A percentile compares a stretch with the other conserved stretches of the same genome.
Conservation (phyloP, 805 yeast species). For the Isabelozyma gotoi region DNA sequence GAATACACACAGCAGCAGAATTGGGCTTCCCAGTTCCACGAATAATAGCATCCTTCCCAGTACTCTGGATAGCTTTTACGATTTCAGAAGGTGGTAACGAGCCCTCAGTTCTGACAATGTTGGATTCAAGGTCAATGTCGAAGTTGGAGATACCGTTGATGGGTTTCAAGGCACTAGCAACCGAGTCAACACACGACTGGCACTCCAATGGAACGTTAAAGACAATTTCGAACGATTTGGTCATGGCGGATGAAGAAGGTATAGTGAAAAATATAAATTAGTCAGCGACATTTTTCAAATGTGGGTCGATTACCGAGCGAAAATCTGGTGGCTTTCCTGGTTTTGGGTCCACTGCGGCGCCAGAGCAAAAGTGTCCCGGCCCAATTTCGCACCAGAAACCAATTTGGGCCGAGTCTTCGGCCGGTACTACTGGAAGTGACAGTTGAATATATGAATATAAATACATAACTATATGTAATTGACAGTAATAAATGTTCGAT, state of each 20-base stretch:
- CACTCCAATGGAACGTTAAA: conserved; percentile 89
- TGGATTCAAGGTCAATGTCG: conserved; percentile 56
- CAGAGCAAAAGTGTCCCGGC: no score
- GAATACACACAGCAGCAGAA: conserved; percentile 86
- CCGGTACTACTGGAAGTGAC: no score
- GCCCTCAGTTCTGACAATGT: conserved; percentile 70
- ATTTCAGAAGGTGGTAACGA: conserved; percentile 73
- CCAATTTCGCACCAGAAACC: no score
- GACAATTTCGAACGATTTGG: conserved; percentile 63
- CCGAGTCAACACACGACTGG: conserved; percentile 63
- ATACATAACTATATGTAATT: no score
- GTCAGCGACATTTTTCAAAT: neutral
- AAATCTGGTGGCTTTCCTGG: no score
- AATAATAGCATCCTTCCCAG: conserved; percentile 87
- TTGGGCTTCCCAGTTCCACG: conserved; percentile 88
- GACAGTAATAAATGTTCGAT: neutral
- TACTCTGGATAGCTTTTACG: conserved; percentile 62
- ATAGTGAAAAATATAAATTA: neutral
- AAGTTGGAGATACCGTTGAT: conserved; percentile 51
- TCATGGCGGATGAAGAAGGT: conserved; percentile 13
- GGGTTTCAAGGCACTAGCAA: conserved; percentile 50
- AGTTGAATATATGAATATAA: no score
- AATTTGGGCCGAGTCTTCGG: no score
- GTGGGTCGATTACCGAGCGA: neutral
- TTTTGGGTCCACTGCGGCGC: no score